phyloP scores from a whole-genome alignment of 768 basidiomycete species.

The Trametes cinnabarina region DNA sequence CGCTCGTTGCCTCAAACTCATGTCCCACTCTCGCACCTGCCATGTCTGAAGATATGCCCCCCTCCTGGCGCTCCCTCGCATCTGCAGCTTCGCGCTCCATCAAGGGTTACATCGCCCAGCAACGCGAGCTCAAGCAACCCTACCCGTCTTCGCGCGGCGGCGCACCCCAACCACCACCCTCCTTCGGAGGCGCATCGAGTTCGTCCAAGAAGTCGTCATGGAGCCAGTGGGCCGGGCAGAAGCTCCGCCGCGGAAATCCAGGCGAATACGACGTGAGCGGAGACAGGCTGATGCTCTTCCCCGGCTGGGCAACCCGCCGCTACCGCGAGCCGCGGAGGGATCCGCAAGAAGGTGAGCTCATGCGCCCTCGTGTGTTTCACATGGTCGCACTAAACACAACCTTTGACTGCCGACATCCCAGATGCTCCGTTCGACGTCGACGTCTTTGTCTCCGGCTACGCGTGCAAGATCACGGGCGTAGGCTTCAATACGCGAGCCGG shows the following conservation, averaged over 20 bases:
- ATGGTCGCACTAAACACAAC: too few relatives aligned
- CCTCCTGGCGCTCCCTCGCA: conserved; percentile 30
- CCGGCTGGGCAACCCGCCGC: conserved; percentile 73
- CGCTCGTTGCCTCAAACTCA: neutral
- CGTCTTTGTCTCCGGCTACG: conserved; percentile 76
- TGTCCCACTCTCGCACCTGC: neutral
- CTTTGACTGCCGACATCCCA: conserved; percentile 19
- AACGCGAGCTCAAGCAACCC: conserved; percentile 38
- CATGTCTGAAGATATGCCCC: conserved; percentile 33
- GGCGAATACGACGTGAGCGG: conserved; percentile 25
- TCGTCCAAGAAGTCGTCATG: conserved; percentile 40
- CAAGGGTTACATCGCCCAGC: conserved; percentile 49
- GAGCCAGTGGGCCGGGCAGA: conserved; percentile 66
- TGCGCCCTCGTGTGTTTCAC: neutral
- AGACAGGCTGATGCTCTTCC: conserved; percentile 64
- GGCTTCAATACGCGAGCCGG: conserved; percentile 71
- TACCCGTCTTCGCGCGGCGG: conserved; percentile 12
- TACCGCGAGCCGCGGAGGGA: conserved; percentile 30
- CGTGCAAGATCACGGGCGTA: conserved; percentile 54
- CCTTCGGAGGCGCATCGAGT: neutral
- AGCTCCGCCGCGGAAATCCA: conserved; percentile 25
- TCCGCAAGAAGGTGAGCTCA: conserved; percentile 18
- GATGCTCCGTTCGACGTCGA: conserved; percentile 64
- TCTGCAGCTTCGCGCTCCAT: conserved; percentile 38
- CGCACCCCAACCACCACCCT: conserved; percentile 19